Evolutionary conservation across 2,329 filamentous ascomycete species (phyloP), one percentile per base, ranked within the genome.

Genomic region (Huntiella omanensis): DNA sequence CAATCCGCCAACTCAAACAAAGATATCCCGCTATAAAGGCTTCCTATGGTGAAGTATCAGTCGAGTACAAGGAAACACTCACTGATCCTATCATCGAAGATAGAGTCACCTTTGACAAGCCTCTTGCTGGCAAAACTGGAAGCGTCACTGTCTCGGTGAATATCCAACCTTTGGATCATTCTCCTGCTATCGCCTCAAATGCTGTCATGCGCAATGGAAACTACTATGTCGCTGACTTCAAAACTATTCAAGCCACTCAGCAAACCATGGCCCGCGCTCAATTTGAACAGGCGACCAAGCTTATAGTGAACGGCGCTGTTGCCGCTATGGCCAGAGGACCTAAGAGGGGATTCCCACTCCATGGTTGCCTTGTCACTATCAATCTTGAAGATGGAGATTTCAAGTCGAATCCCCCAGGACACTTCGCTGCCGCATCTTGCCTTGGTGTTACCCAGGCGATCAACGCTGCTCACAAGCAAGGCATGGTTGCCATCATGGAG

Each of bases 11-110:
- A 38, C 73, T 98, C 7, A 77, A 91, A 53, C 83, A 84, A 45
- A 85, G 93, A 56, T 80, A 95, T 63, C 93, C 91, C 59, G 7
- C 40, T 28, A 28, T 28, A 7, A 60, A 94, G 75, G 70, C 86
- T 69, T 51, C 77, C 65, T 94, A 94, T 67, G 87, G 88, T 10
- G 79, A 77, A 45, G 93, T 98, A 51, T 83, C 94, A 55, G 94
- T 98, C 50, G 86, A 92, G 53, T 98, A 96, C 62, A 80, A 92
- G 46, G 91, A 98, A 63, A 80, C 78, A 41, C 65, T 91, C 7
- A 73, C 76, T 0, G 64, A 66, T 3, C 55, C 69, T 0, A 79
- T 77, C 1, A 58, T 59, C 0, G 63, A 72, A 0, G 69, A 77
- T 34, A 73, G 70, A 17, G 71, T 73, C 45, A 64, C 77, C 4